Evolutionary conservation across 2,329 filamentous ascomycete species (phyloP).

Genomic region (Microdochium bolleyi): DNA sequence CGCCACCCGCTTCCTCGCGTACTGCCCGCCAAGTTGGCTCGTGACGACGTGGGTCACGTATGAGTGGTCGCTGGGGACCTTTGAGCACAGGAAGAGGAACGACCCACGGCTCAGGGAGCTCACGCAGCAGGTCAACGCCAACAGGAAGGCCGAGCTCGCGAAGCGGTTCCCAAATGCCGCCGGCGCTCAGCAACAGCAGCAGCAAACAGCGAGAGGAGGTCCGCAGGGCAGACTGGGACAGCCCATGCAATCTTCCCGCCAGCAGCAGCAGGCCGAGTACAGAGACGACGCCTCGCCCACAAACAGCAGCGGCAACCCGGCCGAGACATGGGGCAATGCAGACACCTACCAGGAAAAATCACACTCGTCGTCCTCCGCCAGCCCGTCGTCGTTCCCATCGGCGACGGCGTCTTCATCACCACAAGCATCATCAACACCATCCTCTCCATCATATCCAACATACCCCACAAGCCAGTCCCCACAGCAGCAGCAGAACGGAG

Average conservation of each 20-base stretch:
- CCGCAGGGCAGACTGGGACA: neutral
- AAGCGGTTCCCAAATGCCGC: neutral
- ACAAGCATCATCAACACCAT: neutral
- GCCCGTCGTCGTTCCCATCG: neutral
- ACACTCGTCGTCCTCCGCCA: neutral
- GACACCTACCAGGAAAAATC: neutral
- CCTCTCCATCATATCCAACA: neutral
- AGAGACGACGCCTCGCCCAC: neutral
- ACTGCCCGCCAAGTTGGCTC: conserved; percentile 17
- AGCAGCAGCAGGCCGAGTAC: neutral
- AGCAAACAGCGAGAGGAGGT: neutral
- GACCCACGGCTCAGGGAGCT: conserved; percentile 19
- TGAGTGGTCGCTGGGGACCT: conserved; percentile 17
- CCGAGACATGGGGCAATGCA: neutral
- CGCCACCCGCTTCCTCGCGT: conserved; percentile 21
- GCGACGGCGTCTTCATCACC: neutral
- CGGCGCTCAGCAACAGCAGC: neutral
- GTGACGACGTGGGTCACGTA: conserved; percentile 17
- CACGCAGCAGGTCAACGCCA: neutral
- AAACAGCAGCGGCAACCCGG: neutral
- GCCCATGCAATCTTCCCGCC: neutral
- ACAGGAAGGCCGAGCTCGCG: neutral
- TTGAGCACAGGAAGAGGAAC: conserved; percentile 9
- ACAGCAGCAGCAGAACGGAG: neutral
- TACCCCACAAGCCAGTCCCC: neutral